These are phyloP conservation scores for Exophiala spinifera DNA, from an alignment of 2,329 filamentous ascomycete genomes.

Conservation along the genomic window DNA sequence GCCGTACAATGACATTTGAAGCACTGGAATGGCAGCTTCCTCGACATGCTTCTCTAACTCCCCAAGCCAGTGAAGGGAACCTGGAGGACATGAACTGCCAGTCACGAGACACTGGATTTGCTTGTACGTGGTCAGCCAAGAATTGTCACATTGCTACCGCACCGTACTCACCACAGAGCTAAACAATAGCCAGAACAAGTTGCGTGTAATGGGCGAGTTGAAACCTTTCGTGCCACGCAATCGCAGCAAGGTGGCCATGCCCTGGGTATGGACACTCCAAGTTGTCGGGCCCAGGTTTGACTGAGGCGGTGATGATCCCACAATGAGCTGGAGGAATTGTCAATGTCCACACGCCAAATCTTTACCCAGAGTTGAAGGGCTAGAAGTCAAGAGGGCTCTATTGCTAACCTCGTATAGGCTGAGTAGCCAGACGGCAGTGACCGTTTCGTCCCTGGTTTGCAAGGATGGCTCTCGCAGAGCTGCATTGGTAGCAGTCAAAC, in stretches of 20 bases:
- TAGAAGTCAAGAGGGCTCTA: not conserved
- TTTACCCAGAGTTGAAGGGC: not conserved
- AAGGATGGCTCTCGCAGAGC: conserved; percentile 11
- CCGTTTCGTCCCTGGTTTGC: conserved; percentile 16
- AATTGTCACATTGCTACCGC: too few species aligned
- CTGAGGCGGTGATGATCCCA: conserved; percentile 2
- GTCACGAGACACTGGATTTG: conserved; percentile 19
- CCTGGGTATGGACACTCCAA: conserved; percentile 22
- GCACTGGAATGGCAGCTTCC: conserved; percentile 1
- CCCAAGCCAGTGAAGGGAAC: conserved; percentile 16
- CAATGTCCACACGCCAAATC: not conserved
- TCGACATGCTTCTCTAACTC: conserved; percentile 10
- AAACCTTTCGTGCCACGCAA: conserved; percentile 16
- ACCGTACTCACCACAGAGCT: conserved; percentile 13
- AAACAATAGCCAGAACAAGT: conserved; percentile 22
- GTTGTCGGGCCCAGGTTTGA: conserved; percentile 3
- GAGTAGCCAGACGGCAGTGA: conserved; percentile 22
- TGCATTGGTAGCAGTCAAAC: conserved; percentile 19
- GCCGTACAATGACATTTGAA: conserved; percentile 15
- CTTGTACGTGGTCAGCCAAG: not conserved
- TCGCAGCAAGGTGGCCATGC: conserved; percentile 18
- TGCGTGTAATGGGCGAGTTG: conserved; percentile 1
- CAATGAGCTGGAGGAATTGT: conserved; percentile 13
- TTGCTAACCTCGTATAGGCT: conserved; percentile 24
- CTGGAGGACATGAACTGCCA: conserved; percentile 14